phyloP scores from a whole-genome alignment of 202 grass and related monocot species.

The Eragrostis tef region DNA sequence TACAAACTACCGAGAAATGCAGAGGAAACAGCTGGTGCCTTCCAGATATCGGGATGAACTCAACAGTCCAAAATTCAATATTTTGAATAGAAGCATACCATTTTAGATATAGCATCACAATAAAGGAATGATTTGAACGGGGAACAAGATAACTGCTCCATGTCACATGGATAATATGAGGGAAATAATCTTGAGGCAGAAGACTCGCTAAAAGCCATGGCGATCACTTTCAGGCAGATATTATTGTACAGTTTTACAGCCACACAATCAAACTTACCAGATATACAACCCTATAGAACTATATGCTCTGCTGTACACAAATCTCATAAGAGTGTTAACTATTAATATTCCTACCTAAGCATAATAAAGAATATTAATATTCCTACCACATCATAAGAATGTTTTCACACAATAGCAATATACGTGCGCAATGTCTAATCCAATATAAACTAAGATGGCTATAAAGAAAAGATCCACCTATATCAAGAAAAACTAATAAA shows the following conservation, averaged over 20 bases:
- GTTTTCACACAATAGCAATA: conserved; percentile 24
- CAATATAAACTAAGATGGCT: not conserved
- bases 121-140: not conserved
- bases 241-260: not conserved
- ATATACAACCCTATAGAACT: not conserved
- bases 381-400: conserved; percentile 20
- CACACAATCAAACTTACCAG: conserved; percentile 5
- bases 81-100: conserved; percentile 21
- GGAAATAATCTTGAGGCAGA: not conserved
- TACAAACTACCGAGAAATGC: conserved; percentile 19
- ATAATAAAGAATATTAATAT: conserved; percentile 20
- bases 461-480: conserved; percentile 22
- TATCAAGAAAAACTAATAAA: conserved; percentile 18
- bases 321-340: not conserved
- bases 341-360: too few relatives aligned
- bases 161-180: not conserved
- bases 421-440: not conserved
- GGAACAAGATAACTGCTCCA: not conserved
- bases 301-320: not conserved
- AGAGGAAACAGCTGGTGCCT: not conserved
- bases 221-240: not conserved
- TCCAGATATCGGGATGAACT: conserved; percentile 6
- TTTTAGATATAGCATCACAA: conserved; percentile 9
- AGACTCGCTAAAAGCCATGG: conserved; percentile 9
- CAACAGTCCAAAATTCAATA: not conserved